phyloP scores from a whole-genome alignment of 129 eudicot genomes.

The Escallonia rubra region DNA sequence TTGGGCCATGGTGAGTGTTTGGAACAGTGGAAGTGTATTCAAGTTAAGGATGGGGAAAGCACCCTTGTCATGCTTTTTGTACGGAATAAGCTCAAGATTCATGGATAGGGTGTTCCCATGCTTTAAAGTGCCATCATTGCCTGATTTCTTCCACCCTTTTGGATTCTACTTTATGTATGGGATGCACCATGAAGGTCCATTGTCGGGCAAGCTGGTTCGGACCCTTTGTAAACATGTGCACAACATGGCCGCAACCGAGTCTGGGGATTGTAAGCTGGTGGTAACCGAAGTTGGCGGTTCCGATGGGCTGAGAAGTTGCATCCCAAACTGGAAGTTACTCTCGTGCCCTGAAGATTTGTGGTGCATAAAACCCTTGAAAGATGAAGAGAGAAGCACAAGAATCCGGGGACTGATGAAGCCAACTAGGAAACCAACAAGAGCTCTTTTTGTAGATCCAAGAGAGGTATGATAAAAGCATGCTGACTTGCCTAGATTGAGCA shows the following conservation, averaged over 20 bases:
- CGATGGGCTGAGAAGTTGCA: conserved; percentile 35
- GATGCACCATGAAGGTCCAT: conserved; percentile 42
- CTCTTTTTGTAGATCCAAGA: conserved; percentile 72
- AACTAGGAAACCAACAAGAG: conserved; percentile 31
- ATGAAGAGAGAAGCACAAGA: conserved; percentile 18
- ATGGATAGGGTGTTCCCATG: conserved; percentile 40
- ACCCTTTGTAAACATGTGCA: conserved; percentile 50
- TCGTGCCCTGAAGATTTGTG: conserved; percentile 60
- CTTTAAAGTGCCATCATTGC: conserved; percentile 34
- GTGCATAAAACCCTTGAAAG: conserved; percentile 49
- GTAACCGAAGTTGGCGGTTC: conserved; percentile 50
- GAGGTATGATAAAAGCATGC: conserved; percentile 37
- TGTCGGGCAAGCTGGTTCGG: conserved; percentile 38
- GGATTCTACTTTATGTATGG: conserved; percentile 60
- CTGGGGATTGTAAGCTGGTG: conserved; percentile 37
- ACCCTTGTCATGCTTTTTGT: conserved; percentile 31
- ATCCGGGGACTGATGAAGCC: neutral
- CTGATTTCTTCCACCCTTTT: conserved; percentile 37
- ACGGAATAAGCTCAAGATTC: conserved; percentile 21
- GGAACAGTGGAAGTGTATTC: conserved; percentile 53
- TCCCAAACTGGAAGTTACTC: conserved; percentile 60
- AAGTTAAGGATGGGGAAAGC: conserved; percentile 41
- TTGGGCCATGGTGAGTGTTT: conserved; percentile 69
- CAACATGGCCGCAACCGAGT: conserved; percentile 35
- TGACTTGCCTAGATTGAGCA: conserved; percentile 1